Evolutionary conservation across 139 green algal species (phyloP), one percentile per base, ranked within the genome.

Genomic region (Mychonastes homosphaera): DNA sequence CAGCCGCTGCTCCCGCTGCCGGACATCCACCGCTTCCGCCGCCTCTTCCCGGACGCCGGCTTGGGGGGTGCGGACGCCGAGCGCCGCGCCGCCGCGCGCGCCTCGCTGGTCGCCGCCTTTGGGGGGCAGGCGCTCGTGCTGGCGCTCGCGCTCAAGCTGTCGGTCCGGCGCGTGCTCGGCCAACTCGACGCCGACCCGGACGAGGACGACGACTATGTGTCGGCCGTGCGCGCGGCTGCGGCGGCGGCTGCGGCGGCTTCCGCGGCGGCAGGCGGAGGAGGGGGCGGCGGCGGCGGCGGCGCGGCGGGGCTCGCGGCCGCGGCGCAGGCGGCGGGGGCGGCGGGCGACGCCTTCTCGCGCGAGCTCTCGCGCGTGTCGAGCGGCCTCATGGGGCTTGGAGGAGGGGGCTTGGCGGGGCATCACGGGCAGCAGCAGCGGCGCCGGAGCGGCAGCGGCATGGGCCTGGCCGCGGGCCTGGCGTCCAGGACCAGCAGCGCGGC

Each of bases 141-240:
- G 41, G 88, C 90, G 0, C 87, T 98, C 40, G 75, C 79, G 24
- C 65, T 95, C 0, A 97, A 97, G 82, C 78, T 98, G 28, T 82
- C 80, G 39, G 77, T 94, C 53, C 61, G 63, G 15, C 58, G 64
- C 1, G 76, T 75, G 18, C 63, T 80, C 21, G 58, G 61, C 12
- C 40, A 41, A 18, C 48, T 52, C 15, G 58, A 76, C 48, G 64
- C 43, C n/a, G 49, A 34, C 18, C 41, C 55, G 2, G 43, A 23
- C 23, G 36, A 26, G 19, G 21, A 19, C 18, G 24, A 28, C 30
- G 6, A 7, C 9, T 44, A n/a, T 44, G 15, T 16, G 15, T 16
- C 16, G 38, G 38, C 16, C 38, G 38, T 44, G 38, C 16, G n/a
- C n/a, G 44, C 52, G 23, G 2, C 19, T 39, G 15, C 13, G 56